Evolutionary conservation across 2,329 filamentous ascomycete species (phyloP).

Genomic region (Aspergillus terreus): DNA sequence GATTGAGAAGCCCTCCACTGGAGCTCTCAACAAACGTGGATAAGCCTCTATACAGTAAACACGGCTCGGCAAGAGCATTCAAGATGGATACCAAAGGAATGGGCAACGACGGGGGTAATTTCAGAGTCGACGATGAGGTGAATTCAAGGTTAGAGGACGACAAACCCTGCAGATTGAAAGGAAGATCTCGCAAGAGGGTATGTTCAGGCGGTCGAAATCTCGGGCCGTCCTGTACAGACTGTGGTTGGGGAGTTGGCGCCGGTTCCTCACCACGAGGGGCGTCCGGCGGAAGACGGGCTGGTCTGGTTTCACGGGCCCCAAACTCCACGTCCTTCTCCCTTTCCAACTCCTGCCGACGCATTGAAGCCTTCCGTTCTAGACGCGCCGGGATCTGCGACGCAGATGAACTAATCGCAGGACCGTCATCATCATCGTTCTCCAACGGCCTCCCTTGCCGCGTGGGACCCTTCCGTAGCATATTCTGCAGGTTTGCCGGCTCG

Average conservation of each 20-base stretch:
- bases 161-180: conserved; percentile 88
- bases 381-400: conserved; percentile 33
- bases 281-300: conserved; percentile 1
- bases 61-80: conserved; percentile 87
- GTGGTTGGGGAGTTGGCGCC: conserved; percentile 6
- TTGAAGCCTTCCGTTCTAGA: conserved; percentile 23
- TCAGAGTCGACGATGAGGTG: conserved; percentile 63
- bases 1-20: conserved; percentile 79
- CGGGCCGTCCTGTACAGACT: conserved; percentile 31
- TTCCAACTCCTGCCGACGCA: conserved; percentile 16
- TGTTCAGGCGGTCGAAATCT: conserved; percentile 56
- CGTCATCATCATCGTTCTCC: conserved; percentile 32
- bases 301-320: conserved; percentile 13
- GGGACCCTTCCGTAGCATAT: conserved; percentile 31
- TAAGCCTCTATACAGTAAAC: conserved; percentile 80
- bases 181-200: conserved; percentile 71
- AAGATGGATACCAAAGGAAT: conserved; percentile 81
- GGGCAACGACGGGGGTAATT: conserved; percentile 74
- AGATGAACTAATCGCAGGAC: conserved; percentile 39
- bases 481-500: conserved; percentile 37
- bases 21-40: conserved; percentile 77
- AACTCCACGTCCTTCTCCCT: conserved; percentile 18
- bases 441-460: conserved; percentile 16
- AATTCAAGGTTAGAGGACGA: conserved; percentile 84
- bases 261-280: conserved; percentile 12